Base-by-base conservation (phyloP, 768 basidiomycete genomes). In the Boletus sensibilis region DNA sequence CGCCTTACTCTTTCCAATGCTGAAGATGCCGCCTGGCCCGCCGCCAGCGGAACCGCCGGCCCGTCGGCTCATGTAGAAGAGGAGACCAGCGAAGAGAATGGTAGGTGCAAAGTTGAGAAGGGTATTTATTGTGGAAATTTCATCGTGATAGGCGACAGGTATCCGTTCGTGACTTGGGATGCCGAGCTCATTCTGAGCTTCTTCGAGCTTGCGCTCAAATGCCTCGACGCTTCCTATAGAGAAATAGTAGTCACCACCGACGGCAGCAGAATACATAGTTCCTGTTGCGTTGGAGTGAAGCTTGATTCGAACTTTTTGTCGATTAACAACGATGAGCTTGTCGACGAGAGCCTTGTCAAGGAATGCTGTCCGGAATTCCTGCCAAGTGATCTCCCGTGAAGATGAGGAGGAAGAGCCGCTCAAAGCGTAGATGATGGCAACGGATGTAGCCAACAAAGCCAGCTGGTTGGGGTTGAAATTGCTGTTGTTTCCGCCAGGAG, bases 291-390 rank as follows among this genome's bases (percentile, higher is more conserved):
- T 95, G 8, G 92, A 86, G 74, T 96, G 94, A 14, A 98, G 79
- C 70, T 92, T 90, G 65, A 98, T 87, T 54, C 95, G 90, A 53
- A 98, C 96, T 67, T 83, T 89, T 58, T 84, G 83, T 29, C 92
- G 84, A 72, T 98, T 98, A 68, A 98, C 82, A 56, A 98, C 96
- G 51, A 86, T 82, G 55, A 98, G 86, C 67, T 87, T 94, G 63
- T 98, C 94, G 37, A 99, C 96, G 51, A 98, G 83, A 41, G 94
- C 96, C 69, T 95, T 94, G 74, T 96, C 90, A 44, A 99, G 87
- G 79, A 99, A 93, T 11, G 94, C 93, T 43, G 92, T 95, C 50
- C 94, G 86, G 78, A 99, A 99, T 74, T 98, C 97, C 75, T 98
- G 95, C 96, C 97, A 99, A 60, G 97, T 99, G 63, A 99, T 98